Conservation (phyloP, 208 protist species). For the Novymonas esmeraldas region DNA sequence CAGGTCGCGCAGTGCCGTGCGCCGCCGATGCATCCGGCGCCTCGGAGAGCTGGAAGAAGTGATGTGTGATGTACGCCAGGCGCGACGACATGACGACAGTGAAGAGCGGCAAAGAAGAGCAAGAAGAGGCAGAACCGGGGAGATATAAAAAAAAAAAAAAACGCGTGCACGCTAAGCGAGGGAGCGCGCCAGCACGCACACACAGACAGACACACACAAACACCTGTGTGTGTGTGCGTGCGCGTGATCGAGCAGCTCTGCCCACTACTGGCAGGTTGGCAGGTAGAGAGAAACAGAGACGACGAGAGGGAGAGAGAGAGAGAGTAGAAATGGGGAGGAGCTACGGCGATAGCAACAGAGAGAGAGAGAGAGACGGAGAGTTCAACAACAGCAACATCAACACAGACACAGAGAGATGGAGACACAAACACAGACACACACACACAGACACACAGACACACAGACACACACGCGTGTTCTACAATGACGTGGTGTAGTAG, state of each 20-base stretch:
- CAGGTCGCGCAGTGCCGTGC: not conserved
- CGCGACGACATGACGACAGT: constrained; percentile 22
- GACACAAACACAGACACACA: not conserved
- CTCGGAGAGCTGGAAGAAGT: constrained; percentile 29
- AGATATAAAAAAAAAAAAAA: not conserved
- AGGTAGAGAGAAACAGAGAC: not conserved
- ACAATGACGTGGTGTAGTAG: too few species aligned
- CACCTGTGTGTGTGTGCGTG: not conserved
- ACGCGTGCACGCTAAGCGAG: not conserved
- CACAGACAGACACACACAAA: constrained; percentile 4
- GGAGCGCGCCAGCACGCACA: not conserved
- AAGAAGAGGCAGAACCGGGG: constrained; percentile 5
- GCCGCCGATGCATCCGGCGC: constrained; percentile 10
- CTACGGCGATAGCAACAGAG: not conserved
- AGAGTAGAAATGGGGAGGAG: not conserved
- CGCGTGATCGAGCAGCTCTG: not conserved
- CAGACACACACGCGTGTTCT: not conserved
- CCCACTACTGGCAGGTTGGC: not conserved
- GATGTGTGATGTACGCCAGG: constrained; percentile 27
- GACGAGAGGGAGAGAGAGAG: not conserved
- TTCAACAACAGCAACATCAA: not conserved
- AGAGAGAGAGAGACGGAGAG: not conserved
- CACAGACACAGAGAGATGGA: too few species aligned
- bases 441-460: not conserved
- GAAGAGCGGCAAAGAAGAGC: not conserved